Evolutionary conservation across 148 eudicot genomes (phyloP).

Genomic region (Polygonum maritimum): DNA sequence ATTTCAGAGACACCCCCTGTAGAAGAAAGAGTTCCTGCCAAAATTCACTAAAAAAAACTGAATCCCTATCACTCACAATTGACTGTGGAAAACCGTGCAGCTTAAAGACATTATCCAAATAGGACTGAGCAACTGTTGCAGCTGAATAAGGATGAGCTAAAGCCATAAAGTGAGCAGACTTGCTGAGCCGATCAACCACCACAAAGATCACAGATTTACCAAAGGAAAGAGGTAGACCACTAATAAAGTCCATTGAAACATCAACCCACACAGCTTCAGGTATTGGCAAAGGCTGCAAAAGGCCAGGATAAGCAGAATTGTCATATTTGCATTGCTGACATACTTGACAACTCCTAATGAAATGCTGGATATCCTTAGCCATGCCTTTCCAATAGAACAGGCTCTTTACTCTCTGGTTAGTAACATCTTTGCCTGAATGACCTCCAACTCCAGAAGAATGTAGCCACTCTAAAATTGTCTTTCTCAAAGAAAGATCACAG

Average conservation of each 20-base stretch:
- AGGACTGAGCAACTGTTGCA: background rate
- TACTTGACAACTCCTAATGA: background rate
- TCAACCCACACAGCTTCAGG: background rate
- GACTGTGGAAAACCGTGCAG: background rate
- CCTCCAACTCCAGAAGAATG: background rate
- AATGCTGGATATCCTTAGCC: background rate
- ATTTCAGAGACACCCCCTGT: no score
- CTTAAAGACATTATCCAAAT: background rate
- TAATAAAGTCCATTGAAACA: constrained; percentile 1
- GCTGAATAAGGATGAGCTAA: constrained; percentile 1
- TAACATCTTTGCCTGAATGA: background rate
- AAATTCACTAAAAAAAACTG: background rate
- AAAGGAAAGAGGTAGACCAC: background rate
- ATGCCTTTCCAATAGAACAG: background rate
- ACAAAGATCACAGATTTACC: constrained; percentile 1
- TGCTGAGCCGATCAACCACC: constrained; percentile 4
- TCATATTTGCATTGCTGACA: constrained; percentile 1
- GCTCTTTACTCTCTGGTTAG: background rate
- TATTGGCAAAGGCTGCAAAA: background rate
- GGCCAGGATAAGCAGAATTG: background rate
- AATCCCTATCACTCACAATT: background rate
- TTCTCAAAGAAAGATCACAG: background rate
- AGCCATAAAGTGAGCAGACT: background rate
- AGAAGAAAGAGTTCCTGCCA: no score
- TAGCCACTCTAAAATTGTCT: background rate